Conservation (phyloP, 1,284 basidiomycete species). For the Volvariella surrecta region DNA sequence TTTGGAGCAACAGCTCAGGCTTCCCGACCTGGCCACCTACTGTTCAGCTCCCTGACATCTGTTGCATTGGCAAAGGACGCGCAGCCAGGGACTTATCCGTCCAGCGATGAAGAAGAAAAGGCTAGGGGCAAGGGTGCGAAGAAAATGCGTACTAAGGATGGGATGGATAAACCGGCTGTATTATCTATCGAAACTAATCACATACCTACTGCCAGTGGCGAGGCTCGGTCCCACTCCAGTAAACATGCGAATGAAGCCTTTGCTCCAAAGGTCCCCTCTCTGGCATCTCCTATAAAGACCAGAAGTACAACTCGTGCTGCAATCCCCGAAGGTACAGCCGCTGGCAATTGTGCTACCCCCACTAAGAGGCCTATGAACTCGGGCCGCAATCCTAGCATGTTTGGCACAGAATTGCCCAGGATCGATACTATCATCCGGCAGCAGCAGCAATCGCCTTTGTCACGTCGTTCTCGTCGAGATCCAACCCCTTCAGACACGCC, state of each 20-base stretch:
- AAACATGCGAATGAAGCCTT: too few relatives aligned
- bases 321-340: slow-evolving; percentile 6
- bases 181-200: too few relatives aligned
- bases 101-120: slow-evolving; percentile 74
- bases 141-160: slow-evolving; percentile 44
- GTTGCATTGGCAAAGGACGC: slow-evolving; percentile 16
- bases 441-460: background rate
- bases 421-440: slow-evolving; percentile 1
- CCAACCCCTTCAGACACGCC: background rate
- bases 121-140: slow-evolving; percentile 49
- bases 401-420: slow-evolving; percentile 40
- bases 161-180: background rate
- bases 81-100: slow-evolving; percentile 32
- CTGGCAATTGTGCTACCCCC: background rate
- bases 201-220: too few relatives aligned
- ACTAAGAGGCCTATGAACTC: slow-evolving; percentile 26
- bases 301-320: slow-evolving; percentile 10
- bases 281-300: slow-evolving; percentile 1
- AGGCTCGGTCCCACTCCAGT: too few relatives aligned
- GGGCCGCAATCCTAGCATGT: slow-evolving; percentile 51
- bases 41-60: slow-evolving; percentile 13
- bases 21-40: slow-evolving; percentile 18
- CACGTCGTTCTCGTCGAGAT: background rate
- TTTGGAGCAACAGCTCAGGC: slow-evolving; percentile 36
- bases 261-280: slow-evolving; percentile 1